Evolutionary conservation across 108 stramenopile genomes (phyloP), one percentile per base, ranked within the genome.

Genomic region (Fistulifera pelliculosa): DNA sequence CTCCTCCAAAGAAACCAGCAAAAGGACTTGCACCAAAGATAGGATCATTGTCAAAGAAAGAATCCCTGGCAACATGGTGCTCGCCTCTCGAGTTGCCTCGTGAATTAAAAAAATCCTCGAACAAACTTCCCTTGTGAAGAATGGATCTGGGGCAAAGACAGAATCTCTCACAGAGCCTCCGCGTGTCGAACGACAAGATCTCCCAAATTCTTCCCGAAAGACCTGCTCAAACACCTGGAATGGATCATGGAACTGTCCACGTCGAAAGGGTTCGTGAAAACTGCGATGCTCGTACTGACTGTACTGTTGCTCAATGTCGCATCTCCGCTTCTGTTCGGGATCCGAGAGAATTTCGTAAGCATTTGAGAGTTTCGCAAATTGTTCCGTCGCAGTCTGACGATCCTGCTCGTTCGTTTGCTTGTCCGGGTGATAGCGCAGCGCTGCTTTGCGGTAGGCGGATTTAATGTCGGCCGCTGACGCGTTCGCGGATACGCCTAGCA

Each of bases 331-430:
- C 50, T 83, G 77, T 14, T 64, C 58, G 35, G 70, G 49, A 66
- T 95, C 89, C 39, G 76, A 69, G 12, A 95, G 60, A 1, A 95
- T 73, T 58, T 95, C 94, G 67, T 94, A 94, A 18, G 93, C 93
- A 49, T 92, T 87, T 31, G 68, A 69, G 25, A 93, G 81, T 52
- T 84, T 61, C 31, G 83, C 75, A 56, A 94, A 94, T 27, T 42
- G 56, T 16, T 28, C 21, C 22, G 44, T 58, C 27, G 67, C 68
- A 0, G 57, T 27, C 39, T 51, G 51, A 22, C 55, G 65, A 7
- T 49, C 60, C 27, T 71, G 67, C 3, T 45, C 55, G 25, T 80
- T 76, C 17, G 60, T 41, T 58, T 69, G 70, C 52, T 81, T 77
- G 58, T 94, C 93, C 6, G 93, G 93, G 54, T 94, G 93, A 56